Percentiles rank a stretch among this genome's conserved stretches.
Evolutionary conservation across 2,329 filamentous ascomycete species (phyloP).

Genomic region (Teratosphaeria viscida): DNA sequence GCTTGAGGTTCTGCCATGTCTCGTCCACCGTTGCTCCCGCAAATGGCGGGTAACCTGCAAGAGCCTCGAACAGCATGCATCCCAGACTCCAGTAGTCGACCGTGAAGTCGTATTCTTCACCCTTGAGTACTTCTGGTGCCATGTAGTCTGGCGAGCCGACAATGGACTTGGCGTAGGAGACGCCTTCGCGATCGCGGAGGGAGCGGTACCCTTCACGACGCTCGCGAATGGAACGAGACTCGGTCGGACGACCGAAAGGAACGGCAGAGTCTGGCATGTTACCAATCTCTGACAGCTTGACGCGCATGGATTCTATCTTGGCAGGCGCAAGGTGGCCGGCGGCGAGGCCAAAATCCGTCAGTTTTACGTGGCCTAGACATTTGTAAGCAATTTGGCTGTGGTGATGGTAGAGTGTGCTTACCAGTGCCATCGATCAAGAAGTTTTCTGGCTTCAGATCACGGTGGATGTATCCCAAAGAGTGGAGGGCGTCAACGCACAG

Average conservation of each 20-base stretch:
- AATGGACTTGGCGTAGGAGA: conserved; percentile 98
- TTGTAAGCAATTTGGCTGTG: not conserved
- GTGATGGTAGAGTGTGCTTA: not conserved
- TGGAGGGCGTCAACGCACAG: conserved; percentile 90
- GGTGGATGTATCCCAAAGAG: conserved; percentile 90
- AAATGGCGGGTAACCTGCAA: conserved; percentile 94
- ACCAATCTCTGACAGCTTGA: conserved; percentile 88
- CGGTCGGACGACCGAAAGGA: conserved; percentile 87
- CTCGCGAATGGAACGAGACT: conserved; percentile 81
- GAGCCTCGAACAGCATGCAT: conserved; percentile 96
- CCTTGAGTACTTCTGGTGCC: conserved; percentile 93
- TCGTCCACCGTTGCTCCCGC: conserved; percentile 90
- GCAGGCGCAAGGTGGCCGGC: conserved; percentile 88
- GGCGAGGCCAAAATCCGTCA: conserved; percentile 94
- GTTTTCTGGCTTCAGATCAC: conserved; percentile 95
- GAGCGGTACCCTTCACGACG: conserved; percentile 89
- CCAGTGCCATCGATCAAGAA: conserved; percentile 90
- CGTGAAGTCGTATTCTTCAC: conserved; percentile 94
- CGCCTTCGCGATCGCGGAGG: conserved; percentile 71
- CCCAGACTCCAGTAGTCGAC: conserved; percentile 98
- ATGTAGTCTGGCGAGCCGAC: conserved; percentile 98
- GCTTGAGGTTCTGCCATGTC: conserved; percentile 97
- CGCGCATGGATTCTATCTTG: conserved; percentile 95
- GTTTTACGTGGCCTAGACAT: conserved; percentile 64
- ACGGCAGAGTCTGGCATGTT: conserved; percentile 57